Conservation (phyloP, 768 basidiomycete species). For the Lentinula aciculospora region DNA sequence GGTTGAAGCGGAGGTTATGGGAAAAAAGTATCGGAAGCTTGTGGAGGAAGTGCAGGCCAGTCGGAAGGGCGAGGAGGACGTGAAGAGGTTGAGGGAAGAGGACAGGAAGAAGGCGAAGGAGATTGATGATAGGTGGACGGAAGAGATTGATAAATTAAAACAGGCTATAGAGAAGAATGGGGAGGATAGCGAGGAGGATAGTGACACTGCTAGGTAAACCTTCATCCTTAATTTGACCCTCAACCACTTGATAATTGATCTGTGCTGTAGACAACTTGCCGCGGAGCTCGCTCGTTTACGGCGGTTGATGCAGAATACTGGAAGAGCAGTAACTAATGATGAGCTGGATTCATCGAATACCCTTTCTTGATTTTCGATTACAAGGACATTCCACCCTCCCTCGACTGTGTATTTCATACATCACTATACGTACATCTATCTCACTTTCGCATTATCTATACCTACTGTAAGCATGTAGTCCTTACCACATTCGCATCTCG, state of each 20-base stretch:
- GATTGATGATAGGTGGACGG: slow-evolving; percentile 55
- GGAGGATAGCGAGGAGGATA: slow-evolving; percentile 51
- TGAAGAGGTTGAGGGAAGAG: slow-evolving; percentile 46
- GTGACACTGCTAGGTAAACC: slow-evolving; percentile 58
- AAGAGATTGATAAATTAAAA: slow-evolving; percentile 50
- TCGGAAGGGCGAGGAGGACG: slow-evolving; percentile 37
- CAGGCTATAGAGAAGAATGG: slow-evolving; percentile 47
- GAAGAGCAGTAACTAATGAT: slow-evolving; percentile 15
- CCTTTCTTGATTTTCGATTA: background rate
- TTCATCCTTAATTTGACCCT: background rate
- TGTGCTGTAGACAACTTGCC: slow-evolving; percentile 41
- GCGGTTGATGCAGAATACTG: slow-evolving; percentile 63
- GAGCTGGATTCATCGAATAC: background rate
- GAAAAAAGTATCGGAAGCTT: slow-evolving; percentile 63
- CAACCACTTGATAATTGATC: background rate
- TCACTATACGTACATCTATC: background rate
- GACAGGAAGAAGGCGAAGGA: slow-evolving; percentile 45
- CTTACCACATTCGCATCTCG: background rate
- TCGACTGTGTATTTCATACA: background rate
- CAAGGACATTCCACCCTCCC: no score
- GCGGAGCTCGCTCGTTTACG: slow-evolving; percentile 64
- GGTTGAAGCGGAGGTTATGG: slow-evolving; percentile 60
- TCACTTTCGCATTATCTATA: background rate
- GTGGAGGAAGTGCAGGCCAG: slow-evolving; percentile 56
- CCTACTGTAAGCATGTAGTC: background rate